phyloP scores from a whole-genome alignment of 164 flowering plant species.

The Berberis vulgaris region DNA sequence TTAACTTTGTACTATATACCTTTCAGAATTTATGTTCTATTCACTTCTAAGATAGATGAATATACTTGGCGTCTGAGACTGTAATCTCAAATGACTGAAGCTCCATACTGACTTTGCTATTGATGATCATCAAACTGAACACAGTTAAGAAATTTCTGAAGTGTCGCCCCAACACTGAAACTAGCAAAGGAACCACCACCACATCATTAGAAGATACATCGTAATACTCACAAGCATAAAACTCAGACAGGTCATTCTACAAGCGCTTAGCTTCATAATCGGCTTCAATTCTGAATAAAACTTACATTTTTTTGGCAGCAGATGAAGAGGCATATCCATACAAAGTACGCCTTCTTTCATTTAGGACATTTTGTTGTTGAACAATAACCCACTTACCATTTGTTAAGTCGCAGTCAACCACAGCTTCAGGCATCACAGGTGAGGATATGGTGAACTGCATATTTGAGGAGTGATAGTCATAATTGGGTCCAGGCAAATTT shows the following conservation, averaged over 20 bases:
- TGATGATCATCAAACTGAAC: too few relatives aligned
- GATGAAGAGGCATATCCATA: conserved; percentile 52
- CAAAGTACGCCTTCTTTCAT: conserved; percentile 64
- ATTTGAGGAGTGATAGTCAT: conserved; percentile 69
- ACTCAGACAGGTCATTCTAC: conserved; percentile 93
- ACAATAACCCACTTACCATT: conserved; percentile 75
- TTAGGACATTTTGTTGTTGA: conserved; percentile 81
- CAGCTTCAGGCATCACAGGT: conserved; percentile 99
- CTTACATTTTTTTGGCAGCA: conserved; percentile 10
- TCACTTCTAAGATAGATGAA: too few relatives aligned
- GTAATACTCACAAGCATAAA: conserved; percentile 80
- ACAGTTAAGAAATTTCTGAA: too few relatives aligned
- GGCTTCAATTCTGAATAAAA: conserved; percentile 19
- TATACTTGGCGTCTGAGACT: too few relatives aligned
- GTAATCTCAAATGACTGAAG: too few relatives aligned
- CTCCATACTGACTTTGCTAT: too few relatives aligned
- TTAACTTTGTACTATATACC: too few relatives aligned
- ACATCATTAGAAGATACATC: conserved; percentile 69
- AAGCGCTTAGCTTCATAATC: conserved; percentile 24
- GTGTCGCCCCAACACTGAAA: too few relatives aligned
- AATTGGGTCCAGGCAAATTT: conserved; percentile 80
- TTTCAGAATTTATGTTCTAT: too few relatives aligned
- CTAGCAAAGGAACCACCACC: conserved; percentile 36
- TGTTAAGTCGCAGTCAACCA: conserved; percentile 77
- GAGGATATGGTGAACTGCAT: conserved; percentile 84